Evolutionary conservation across 768 basidiomycete genomes (phyloP), one percentile per base, ranked within the genome.

Genomic region (Podaxis sp.): DNA sequence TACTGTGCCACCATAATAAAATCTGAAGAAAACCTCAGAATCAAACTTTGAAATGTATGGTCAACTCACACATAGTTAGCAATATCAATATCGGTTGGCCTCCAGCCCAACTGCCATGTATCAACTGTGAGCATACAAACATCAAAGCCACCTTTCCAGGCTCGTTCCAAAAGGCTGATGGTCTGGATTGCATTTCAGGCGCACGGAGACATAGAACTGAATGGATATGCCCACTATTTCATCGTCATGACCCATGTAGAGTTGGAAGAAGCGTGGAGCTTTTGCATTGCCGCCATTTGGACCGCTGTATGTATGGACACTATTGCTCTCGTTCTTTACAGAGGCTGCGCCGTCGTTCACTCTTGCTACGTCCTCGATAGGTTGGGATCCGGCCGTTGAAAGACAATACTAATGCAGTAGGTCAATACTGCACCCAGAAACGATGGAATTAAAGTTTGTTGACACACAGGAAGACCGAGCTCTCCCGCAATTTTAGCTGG

Each of bases 221-320:
- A 10, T n/a, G 25, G 27, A 35, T 32, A 48, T n/a, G 63, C 74
- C 55, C 40, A 78, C 78, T 25, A 83, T 64, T 28, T 82, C 81
- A 50, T 82, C 81, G 59, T 83, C 80, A 61, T 81, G 81, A 0
- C 80, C 78, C 77, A 80, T 80, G 64, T 84, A 83, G 16, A 84
- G 69, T 70, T 83, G 82, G 73, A 79, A 84, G 65, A 81, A 83
- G n/a, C 80, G 72, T 1, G 79, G 78, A 21, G 74, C 71, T 36
- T 72, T 70, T 11, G 73, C 71, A 52, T 71, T 66, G 14, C 72
- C 73, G 16, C 50, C 50, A 16, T 51, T 51, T 18, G 70, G 66
- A 32, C 75, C 75, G 18, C 61, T 61, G 56, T 76, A 76, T 25
- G 63, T 57, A 55, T 75, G 71, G 21, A 76, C 73, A 21, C 67